These are phyloP conservation scores for Tulasnella sp. DNA, from an alignment of 768 basidiomycete species.

Conservation along the genomic window DNA sequence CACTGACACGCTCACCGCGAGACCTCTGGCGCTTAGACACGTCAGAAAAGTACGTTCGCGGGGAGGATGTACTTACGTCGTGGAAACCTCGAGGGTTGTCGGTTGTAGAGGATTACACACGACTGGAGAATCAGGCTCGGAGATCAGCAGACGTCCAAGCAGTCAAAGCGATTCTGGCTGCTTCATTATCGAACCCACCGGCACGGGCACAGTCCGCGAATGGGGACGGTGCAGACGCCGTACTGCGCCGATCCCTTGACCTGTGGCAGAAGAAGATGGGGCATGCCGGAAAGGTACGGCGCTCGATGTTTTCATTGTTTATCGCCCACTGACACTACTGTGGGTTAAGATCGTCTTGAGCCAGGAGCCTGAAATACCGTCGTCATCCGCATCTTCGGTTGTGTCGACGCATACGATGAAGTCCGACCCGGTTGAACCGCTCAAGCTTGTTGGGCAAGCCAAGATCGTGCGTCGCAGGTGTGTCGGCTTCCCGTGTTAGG, in stretches of 20 bases:
- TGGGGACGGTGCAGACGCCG: slow-evolving; percentile 34
- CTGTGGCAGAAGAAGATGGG: slow-evolving; percentile 83
- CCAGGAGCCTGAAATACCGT: slow-evolving; percentile 41
- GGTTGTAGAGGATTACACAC: slow-evolving; percentile 74
- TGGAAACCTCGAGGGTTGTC: slow-evolving; percentile 87
- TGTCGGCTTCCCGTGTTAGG: background rate
- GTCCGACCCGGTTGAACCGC: slow-evolving; percentile 35
- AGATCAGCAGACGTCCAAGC: slow-evolving; percentile 84
- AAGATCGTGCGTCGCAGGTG: slow-evolving; percentile 64
- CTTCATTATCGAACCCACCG: background rate
- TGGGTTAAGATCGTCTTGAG: slow-evolving; percentile 58
- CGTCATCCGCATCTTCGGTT: slow-evolving; percentile 24
- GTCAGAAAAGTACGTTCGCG: slow-evolving; percentile 84
- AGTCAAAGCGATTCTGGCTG: slow-evolving; percentile 56
- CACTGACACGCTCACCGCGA: slow-evolving; percentile 69
- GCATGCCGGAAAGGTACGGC: slow-evolving; percentile 53
- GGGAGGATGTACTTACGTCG: slow-evolving; percentile 67
- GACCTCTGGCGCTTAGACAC: slow-evolving; percentile 95
- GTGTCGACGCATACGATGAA: slow-evolving; percentile 27
- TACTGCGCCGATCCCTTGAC: slow-evolving; percentile 52
- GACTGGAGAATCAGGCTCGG: slow-evolving; percentile 56
- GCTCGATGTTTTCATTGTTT: slow-evolving; percentile 20
- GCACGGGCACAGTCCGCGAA: slow-evolving; percentile 27
- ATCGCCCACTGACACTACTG: slow-evolving; percentile 10
- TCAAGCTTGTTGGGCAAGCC: slow-evolving; percentile 61